phyloP scores from a whole-genome alignment of 2,329 filamentous ascomycete genomes.

The Ophiostoma sp. region DNA sequence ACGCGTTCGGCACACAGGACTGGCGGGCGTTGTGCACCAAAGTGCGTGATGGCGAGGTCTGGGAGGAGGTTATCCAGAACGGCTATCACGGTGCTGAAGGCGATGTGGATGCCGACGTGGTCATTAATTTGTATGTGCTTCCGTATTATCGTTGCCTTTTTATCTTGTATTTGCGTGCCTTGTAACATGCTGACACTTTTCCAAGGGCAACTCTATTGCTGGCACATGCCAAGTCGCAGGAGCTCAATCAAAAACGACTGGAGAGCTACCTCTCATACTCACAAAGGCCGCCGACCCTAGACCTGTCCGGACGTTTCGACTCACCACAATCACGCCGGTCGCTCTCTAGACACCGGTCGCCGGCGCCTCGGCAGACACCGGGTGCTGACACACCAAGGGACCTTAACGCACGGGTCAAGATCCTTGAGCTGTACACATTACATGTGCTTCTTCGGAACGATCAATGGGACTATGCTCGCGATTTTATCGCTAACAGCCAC shows the following conservation, averaged over 20 bases:
- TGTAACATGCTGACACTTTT: conserved; percentile 26
- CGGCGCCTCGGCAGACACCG: conserved; percentile 35
- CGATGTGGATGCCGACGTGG: conserved; percentile 89
- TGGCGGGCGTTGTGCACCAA: conserved; percentile 79
- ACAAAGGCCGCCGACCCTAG: conserved; percentile 60
- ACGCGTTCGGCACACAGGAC: conserved; percentile 74
- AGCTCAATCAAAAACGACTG: conserved; percentile 76
- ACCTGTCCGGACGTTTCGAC: conserved; percentile 59
- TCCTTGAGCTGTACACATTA: conserved; percentile 90
- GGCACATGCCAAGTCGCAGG: conserved; percentile 80
- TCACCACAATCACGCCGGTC: conserved; percentile 37
- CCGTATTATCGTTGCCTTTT: background rate
- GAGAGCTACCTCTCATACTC: conserved; percentile 83
- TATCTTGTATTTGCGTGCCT: background rate
- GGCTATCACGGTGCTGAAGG: conserved; percentile 86
- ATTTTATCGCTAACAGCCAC: conserved; percentile 82
- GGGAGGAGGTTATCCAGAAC: conserved; percentile 83
- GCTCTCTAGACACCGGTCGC: conserved; percentile 33
- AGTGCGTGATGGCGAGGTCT: conserved; percentile 84
- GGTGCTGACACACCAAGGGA: conserved; percentile 80
- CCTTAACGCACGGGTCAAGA: conserved; percentile 77
- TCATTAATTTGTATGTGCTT: conserved; percentile 69
- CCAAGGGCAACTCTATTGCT: conserved; percentile 81
- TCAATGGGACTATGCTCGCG: conserved; percentile 91
- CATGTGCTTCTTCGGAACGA: conserved; percentile 90